These are phyloP conservation scores for Mrakia frigida DNA, from an alignment of 768 basidiomycete species.

Conservation along the genomic window DNA sequence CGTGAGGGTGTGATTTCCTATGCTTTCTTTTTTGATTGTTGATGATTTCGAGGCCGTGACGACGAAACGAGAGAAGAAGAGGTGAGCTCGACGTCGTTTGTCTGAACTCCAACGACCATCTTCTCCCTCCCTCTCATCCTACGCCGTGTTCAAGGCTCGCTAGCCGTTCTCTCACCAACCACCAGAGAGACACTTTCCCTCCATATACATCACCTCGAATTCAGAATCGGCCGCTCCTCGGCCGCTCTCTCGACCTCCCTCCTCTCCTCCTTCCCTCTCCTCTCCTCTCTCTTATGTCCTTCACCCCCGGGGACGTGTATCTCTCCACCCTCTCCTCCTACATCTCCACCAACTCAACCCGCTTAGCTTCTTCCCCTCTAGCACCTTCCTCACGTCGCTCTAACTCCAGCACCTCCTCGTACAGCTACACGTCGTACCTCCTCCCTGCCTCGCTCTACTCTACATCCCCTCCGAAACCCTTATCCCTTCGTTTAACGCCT, in stretches of 20 bases:
- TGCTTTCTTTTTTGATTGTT: no score
- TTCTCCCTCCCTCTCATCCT: no score
- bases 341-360: constrained; percentile 65
- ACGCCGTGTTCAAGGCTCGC: no score
- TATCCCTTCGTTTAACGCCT: constrained; percentile 64
- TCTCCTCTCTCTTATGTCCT: not conserved
- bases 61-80: no score
- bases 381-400: constrained; percentile 43
- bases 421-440: constrained; percentile 29
- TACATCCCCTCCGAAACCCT: constrained; percentile 53
- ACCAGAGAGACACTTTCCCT: not conserved
- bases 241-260: not conserved
- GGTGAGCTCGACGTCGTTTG: no score
- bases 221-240: not conserved
- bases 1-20: no score
- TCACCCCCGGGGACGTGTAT: constrained; percentile 62
- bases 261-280: not conserved
- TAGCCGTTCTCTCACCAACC: no score
- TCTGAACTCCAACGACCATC: no score
- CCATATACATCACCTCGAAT: not conserved
- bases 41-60: no score
- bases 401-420: constrained; percentile 29
- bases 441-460: constrained; percentile 41
- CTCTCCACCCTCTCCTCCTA: constrained; percentile 64
- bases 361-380: constrained; percentile 58